Percentiles rank a stretch among this genome's conserved stretches.
phyloP scores from a whole-genome alignment of 306 rosid species.

The Dalbergia cultrata region DNA sequence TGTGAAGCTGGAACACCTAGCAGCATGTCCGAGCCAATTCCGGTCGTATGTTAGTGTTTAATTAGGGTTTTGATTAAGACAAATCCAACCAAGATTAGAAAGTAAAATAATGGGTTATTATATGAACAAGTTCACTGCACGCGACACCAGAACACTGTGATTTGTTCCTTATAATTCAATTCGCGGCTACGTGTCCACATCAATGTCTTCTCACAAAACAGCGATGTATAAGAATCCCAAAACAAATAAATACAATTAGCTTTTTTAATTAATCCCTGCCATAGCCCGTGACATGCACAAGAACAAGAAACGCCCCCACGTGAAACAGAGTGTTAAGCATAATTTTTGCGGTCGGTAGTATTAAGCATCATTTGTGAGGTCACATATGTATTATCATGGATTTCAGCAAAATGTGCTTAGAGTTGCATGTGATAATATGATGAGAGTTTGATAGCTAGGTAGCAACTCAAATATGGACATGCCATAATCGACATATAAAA shows the following conservation, averaged over 20 bases:
- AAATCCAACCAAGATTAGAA: slow-evolving; percentile 3
- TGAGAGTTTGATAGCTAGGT: too few relatives aligned
- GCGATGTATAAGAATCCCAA: slow-evolving; percentile 17
- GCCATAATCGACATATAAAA: too few relatives aligned
- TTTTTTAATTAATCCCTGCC: slow-evolving; percentile 19
- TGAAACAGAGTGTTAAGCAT: slow-evolving; percentile 47
- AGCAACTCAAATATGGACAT: too few relatives aligned
- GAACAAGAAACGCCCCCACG: slow-evolving; percentile 54
- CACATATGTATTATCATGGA: background rate
- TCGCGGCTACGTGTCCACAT: slow-evolving; percentile 40
- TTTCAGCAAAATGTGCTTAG: slow-evolving; percentile 6
- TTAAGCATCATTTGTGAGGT: background rate
- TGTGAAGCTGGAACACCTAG: slow-evolving; percentile 35
- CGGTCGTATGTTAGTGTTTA: background rate
- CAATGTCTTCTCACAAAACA: slow-evolving; percentile 29
- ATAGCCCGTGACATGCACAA: slow-evolving; percentile 58
- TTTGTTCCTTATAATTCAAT: slow-evolving; percentile 47
- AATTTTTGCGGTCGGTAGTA: slow-evolving; percentile 23
- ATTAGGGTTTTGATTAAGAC: slow-evolving; percentile 41
- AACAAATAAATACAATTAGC: slow-evolving; percentile 21
- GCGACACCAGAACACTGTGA: slow-evolving; percentile 15
- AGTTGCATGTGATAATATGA: slow-evolving; percentile 50
- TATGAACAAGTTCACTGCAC: slow-evolving; percentile 31
- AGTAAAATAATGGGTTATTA: slow-evolving; percentile 11
- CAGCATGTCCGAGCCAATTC: slow-evolving; percentile 6